Percentiles rank a stretch among this genome's conserved stretches.
These are phyloP conservation scores for Chaetomium olivaceum DNA, from an alignment of 2,329 filamentous ascomycete species.

Conservation along the genomic window DNA sequence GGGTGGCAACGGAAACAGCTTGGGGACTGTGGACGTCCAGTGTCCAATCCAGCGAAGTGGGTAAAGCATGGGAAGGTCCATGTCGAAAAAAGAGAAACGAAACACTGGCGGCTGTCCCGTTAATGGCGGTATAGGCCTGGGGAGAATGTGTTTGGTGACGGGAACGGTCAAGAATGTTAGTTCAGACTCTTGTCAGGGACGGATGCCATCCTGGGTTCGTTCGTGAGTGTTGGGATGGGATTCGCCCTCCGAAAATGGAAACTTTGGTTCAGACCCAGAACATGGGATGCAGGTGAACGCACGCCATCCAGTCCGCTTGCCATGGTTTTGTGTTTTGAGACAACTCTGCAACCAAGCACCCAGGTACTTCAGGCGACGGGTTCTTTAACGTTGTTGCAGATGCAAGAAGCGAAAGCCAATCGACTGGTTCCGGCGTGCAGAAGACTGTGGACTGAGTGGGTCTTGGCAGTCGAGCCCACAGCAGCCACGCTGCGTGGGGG, in stretches of 20 bases:
- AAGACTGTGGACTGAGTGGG: neutral
- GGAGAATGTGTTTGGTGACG: neutral
- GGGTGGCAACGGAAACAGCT: slow-evolving; percentile 10
- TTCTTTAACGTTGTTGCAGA: slow-evolving; percentile 16
- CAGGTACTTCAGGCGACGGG: neutral
- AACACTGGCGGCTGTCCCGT: neutral
- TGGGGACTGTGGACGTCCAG: neutral
- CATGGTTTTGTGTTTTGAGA: neutral
- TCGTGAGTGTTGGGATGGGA: neutral
- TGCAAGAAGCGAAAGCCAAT: slow-evolving; percentile 20
- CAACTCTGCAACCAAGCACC: neutral
- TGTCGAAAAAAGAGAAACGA: slow-evolving; percentile 4
- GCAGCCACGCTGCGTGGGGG: neutral
- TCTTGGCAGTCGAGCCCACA: neutral
- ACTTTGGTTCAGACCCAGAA: slow-evolving; percentile 6
- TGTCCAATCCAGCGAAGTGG: neutral
- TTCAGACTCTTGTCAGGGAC: neutral
- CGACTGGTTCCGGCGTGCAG: neutral
- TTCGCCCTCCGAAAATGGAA: slow-evolving; percentile 6
- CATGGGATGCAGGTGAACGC: neutral
- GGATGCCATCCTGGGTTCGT: neutral
- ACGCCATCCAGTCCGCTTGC: slow-evolving; percentile 1
- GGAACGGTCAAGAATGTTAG: neutral
- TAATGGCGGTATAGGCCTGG: neutral
- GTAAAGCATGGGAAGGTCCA: neutral